phyloP scores from a whole-genome alignment of 768 basidiomycete genomes.

The Boletus rubescentipes region DNA sequence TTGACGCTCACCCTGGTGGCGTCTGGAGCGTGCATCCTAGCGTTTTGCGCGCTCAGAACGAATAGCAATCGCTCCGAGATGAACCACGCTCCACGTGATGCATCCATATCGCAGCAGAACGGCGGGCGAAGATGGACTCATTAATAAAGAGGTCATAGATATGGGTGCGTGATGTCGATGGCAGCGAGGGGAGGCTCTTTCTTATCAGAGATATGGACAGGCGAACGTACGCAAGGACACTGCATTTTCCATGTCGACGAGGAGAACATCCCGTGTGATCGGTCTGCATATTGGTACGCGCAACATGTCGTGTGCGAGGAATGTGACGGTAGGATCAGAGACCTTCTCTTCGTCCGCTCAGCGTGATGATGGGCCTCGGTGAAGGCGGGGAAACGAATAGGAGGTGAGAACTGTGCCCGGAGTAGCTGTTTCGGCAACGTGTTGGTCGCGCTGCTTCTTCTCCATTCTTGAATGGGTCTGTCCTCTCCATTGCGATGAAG shows the following conservation, averaged over 20 bases:
- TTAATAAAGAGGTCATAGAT: slow-evolving; percentile 3
- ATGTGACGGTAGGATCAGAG: background rate
- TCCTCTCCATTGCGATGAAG: slow-evolving; percentile 4
- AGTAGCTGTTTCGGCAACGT: slow-evolving; percentile 21
- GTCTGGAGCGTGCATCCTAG: slow-evolving; percentile 1
- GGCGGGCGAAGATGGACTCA: slow-evolving; percentile 4
- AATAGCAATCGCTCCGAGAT: slow-evolving; percentile 16
- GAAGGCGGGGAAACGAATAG: background rate
- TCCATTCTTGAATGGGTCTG: slow-evolving; percentile 7
- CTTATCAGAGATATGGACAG: slow-evolving; percentile 11
- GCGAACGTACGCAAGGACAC: slow-evolving; percentile 5
- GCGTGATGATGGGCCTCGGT: background rate
- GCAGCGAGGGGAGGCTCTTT: background rate
- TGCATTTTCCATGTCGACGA: slow-evolving; percentile 3
- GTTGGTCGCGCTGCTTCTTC: slow-evolving; percentile 18
- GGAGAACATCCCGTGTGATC: background rate
- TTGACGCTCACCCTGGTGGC: slow-evolving; percentile 5
- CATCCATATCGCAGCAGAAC: slow-evolving; percentile 6
- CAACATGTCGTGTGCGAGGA: background rate
- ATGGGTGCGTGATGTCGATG: slow-evolving; percentile 1
- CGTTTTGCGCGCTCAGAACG: background rate
- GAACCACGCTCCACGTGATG: slow-evolving; percentile 20
- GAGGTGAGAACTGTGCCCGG: background rate
- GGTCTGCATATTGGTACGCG: background rate
- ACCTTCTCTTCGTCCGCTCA: slow-evolving; percentile 1